phyloP scores from a whole-genome alignment of 1,284 basidiomycete genomes.

The Cryptococcus neoformans region DNA sequence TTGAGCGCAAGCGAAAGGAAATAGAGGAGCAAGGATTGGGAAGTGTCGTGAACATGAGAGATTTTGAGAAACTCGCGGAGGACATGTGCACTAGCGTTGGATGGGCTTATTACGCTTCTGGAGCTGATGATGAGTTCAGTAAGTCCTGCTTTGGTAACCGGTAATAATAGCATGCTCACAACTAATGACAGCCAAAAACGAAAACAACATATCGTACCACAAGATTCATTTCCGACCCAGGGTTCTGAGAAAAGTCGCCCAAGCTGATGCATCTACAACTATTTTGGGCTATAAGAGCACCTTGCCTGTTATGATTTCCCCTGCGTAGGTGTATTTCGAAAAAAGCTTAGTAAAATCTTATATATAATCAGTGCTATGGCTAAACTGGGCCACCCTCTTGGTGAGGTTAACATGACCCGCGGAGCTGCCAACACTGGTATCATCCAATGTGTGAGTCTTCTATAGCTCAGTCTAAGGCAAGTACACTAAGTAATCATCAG shows the following conservation, averaged over 20 bases:
- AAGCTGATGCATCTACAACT: conserved; percentile 68
- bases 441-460: conserved; percentile 66
- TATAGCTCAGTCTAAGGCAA: too few relatives aligned
- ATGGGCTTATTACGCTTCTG: conserved; percentile 75
- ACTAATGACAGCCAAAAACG: conserved; percentile 46
- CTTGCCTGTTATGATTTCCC: conserved; percentile 79
- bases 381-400: conserved; percentile 83
- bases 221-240: conserved; percentile 79
- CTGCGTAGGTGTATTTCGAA: conserved; percentile 50
- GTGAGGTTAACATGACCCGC: conserved; percentile 78
- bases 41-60: conserved; percentile 41
- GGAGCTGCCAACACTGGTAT: conserved; percentile 69
- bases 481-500: conserved; percentile 13
- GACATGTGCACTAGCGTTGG: conserved; percentile 68
- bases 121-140: conserved; percentile 78
- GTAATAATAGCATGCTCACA: neutral
- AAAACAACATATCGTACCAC: conserved; percentile 70
- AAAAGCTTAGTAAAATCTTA: conserved; percentile 27
- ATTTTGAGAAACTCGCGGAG: conserved; percentile 52
- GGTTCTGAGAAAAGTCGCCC: conserved; percentile 66
- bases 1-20: conserved; percentile 27
- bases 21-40: conserved; percentile 42
- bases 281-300: conserved; percentile 71
- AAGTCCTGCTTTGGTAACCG: conserved; percentile 31
- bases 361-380: conserved; percentile 60